These are phyloP conservation scores for Wakefieldia striispora DNA, from an alignment of 768 basidiomycete species.

Conservation along the genomic window DNA sequence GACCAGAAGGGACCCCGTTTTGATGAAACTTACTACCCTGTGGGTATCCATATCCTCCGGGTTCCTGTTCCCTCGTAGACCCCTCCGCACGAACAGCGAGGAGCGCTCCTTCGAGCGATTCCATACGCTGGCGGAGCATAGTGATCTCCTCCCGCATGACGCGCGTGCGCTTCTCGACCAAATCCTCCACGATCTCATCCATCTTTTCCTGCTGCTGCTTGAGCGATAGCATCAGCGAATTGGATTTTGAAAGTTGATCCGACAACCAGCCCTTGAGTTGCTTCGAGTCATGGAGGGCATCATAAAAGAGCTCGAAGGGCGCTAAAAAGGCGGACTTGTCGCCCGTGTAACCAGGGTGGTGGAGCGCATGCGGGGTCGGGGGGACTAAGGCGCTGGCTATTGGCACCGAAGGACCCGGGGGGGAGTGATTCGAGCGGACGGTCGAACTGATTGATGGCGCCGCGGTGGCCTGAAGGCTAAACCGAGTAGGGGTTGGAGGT, in stretches of 20 bases:
- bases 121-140: slow-evolving; percentile 58
- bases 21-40: slow-evolving; percentile 30
- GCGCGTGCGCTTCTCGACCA: slow-evolving; percentile 61
- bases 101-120: slow-evolving; percentile 61
- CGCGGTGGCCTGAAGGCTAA: slow-evolving; percentile 41
- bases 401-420: slow-evolving; percentile 62
- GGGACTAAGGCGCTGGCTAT: slow-evolving; percentile 66
- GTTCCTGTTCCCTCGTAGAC: slow-evolving; percentile 15
- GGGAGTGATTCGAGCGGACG: slow-evolving; percentile 40
- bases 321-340: slow-evolving; percentile 78
- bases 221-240: slow-evolving; percentile 48
- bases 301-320: slow-evolving; percentile 83
- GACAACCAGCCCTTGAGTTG: slow-evolving; percentile 75
- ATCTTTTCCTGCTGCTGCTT: slow-evolving; percentile 63
- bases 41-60: slow-evolving; percentile 14
- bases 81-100: slow-evolving; percentile 26
- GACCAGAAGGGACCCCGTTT: slow-evolving; percentile 35
- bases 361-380: slow-evolving; percentile 65
- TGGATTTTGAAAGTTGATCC: slow-evolving; percentile 69
- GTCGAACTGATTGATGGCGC: slow-evolving; percentile 25
- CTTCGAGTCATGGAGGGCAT: slow-evolving; percentile 76
- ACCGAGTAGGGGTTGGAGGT: slow-evolving; percentile 69
- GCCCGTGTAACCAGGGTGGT: slow-evolving; percentile 55
- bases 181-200: slow-evolving; percentile 53
- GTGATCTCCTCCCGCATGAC: slow-evolving; percentile 61